Conservation (phyloP, 495 filamentous ascomycete species). For the Hypoxylon trugodes region DNA sequence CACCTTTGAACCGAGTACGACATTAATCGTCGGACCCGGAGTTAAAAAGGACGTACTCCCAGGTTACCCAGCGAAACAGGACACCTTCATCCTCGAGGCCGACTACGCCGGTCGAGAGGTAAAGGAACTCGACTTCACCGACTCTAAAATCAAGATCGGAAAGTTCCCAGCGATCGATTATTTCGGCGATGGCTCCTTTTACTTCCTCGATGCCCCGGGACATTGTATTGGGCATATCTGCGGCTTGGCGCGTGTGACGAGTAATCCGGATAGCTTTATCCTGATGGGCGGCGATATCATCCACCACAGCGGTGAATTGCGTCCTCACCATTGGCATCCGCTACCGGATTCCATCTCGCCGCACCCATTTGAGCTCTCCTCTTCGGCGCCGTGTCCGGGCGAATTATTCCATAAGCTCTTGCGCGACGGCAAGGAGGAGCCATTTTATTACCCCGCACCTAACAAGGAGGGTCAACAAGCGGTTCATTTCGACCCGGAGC, state of each 20-base stretch:
- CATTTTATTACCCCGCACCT: constrained; percentile 49
- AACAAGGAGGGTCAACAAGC: background rate
- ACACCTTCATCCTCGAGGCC: constrained; percentile 55
- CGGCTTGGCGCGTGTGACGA: constrained; percentile 62
- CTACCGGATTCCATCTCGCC: constrained; percentile 56
- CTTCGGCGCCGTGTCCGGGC: constrained; percentile 48
- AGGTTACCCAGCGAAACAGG: constrained; percentile 58
- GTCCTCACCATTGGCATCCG: constrained; percentile 60
- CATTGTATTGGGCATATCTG: constrained; percentile 66
- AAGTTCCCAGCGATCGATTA: constrained; percentile 65
- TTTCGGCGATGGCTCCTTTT: constrained; percentile 67
- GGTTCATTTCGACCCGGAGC: constrained; percentile 40
- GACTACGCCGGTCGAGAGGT: constrained; percentile 54
- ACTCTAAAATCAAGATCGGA: constrained; percentile 51
- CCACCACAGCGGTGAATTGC: constrained; percentile 62
- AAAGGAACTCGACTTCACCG: constrained; percentile 56
- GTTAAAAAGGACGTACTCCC: constrained; percentile 58
- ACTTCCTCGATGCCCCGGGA: constrained; percentile 65
- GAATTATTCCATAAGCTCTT: constrained; percentile 50
- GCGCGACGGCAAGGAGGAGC: constrained; percentile 32
- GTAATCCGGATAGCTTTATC: constrained; percentile 58
- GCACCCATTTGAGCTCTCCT: constrained; percentile 41
- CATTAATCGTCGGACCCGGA: constrained; percentile 66
- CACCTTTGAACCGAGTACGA: constrained; percentile 58
- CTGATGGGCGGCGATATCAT: constrained; percentile 64